Conservation (phyloP, 2,329 filamentous ascomycete species). For the Arthrinium phaeospermum region DNA sequence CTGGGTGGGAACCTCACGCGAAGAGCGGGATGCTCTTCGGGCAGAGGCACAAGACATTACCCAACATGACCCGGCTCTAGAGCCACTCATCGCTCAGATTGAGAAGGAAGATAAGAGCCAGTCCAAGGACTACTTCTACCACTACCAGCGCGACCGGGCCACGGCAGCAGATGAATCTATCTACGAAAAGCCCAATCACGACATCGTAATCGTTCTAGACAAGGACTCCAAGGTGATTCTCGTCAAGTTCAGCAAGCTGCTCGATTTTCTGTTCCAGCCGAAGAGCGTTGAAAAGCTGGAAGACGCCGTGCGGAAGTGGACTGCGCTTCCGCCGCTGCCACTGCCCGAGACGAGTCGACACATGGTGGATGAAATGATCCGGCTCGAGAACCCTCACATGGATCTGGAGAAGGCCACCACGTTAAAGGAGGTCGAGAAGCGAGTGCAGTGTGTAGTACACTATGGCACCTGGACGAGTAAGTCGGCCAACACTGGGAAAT, state of each 20-base stretch:
- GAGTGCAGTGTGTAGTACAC: constrained; percentile 22
- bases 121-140: constrained; percentile 23
- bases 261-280: constrained; percentile 11
- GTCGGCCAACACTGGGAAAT: constrained; percentile 8
- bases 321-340: constrained; percentile 17
- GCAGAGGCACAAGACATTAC: neutral
- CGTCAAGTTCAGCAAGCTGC: constrained; percentile 20
- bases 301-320: constrained; percentile 20
- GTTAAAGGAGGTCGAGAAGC: constrained; percentile 22
- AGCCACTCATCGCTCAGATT: constrained; percentile 24
- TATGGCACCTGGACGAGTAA: constrained; percentile 23
- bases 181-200: constrained; percentile 18
- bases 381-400: constrained; percentile 20
- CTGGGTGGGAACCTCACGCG: constrained; percentile 23
- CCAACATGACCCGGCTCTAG: constrained; percentile 2
- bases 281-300: constrained; percentile 16
- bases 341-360: constrained; percentile 18
- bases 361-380: constrained; percentile 22
- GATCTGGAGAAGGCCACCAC: constrained; percentile 23
- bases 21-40: constrained; percentile 22
- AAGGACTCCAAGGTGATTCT: constrained; percentile 19
- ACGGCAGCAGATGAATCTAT: constrained; percentile 18
- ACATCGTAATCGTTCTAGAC: constrained; percentile 24
- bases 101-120: constrained; percentile 21
- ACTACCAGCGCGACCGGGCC: constrained; percentile 21